Base-by-base conservation (phyloP, 2,329 filamentous ascomycete species). In the Didymellaceae sp. region DNA sequence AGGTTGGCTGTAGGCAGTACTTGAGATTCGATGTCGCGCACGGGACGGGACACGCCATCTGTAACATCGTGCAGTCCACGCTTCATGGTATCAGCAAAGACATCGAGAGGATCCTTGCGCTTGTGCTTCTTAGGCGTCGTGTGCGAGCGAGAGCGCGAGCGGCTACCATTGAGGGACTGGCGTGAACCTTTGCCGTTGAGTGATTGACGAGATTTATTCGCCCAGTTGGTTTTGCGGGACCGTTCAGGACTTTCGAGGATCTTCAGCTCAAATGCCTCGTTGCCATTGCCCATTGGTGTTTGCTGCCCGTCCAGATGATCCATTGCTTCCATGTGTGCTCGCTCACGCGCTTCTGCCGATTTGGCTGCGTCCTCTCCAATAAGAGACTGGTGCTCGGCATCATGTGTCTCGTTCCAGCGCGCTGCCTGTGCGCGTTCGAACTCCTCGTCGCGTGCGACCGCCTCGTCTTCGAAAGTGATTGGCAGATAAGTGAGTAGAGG, bases 401-500 rank as follows among this genome's bases (percentile, higher is more conserved):
- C 80, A 2, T 82, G 80, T 0, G 82, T 76, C 26, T 71, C 70
- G 9, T 87, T 86, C 48, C 92, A 82, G 7, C 88, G 86, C 17
- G 79, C 80, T 49, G 87, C 85, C 68, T 95, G 91, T 3, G 87
- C 87, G 37, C 88, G 81, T 61, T 91, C 87, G 68, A 97, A 99
- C 30, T 89, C 90, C 65, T 93, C 86, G 61, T 99, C 94, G 6
- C 93, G 87, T n/a, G 90, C 78, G 0, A 94, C 90, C 2, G 94
- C 94, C 67, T 97, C 93, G 57, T 97, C 94, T 71, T 99, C 94
- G 46, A 97, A 86, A 0, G 93, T 97, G 57, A 97, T 95, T 0
- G 94, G 94, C 3, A 99, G 78, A 65, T 96, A 96, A 30, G 88
- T 85, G 68, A 96, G 87, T 8, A 99, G 80, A 2, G 94, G 93